A percentile compares a stretch with the other conserved stretches of the same genome.
Conservation (phyloP, 2,329 filamentous ascomycete species). For the Xenoacremonium recifei region DNA sequence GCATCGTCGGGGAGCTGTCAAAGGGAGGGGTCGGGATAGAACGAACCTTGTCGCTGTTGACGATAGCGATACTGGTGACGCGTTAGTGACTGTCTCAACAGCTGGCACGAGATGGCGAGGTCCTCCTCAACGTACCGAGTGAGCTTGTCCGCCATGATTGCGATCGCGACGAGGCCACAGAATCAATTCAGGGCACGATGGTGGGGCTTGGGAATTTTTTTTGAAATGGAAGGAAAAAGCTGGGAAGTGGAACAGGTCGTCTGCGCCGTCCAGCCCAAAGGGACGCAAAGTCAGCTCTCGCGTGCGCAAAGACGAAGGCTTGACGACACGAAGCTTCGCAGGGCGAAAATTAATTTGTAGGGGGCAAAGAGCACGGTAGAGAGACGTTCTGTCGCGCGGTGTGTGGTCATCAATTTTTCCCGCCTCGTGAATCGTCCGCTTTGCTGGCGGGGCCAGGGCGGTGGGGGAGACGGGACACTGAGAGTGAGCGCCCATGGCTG, state of each 20-base stretch:
- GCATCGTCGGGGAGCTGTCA: conserved; percentile 20
- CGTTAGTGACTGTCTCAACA: too few relatives aligned
- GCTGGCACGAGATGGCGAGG: too few relatives aligned
- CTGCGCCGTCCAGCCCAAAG: conserved; percentile 6
- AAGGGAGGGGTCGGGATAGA: conserved; percentile 10
- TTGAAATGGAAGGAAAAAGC: conserved; percentile 7
- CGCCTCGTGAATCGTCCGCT: conserved; percentile 37
- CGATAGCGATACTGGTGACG: conserved; percentile 85
- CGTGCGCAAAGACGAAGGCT: conserved; percentile 19
- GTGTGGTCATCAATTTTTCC: conserved; percentile 41
- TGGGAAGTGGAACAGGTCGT: conserved; percentile 13
- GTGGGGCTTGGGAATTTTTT: conserved; percentile 20
- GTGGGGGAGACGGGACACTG: conserved; percentile 9
- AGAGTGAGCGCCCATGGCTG: too few relatives aligned
- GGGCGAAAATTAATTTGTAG: too few relatives aligned
- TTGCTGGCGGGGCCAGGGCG: conserved; percentile 31
- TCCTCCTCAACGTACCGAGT: conserved; percentile 86
- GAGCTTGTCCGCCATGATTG: conserved; percentile 85
- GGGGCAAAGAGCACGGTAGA: conserved; percentile 12
- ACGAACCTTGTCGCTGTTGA: conserved; percentile 92
- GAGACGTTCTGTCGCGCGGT: conserved; percentile 17
- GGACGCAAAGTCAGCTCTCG: conserved; percentile 10
- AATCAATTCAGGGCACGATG: conserved; percentile 9
- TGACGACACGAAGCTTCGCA: conserved; percentile 18
- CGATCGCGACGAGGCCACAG: conserved; percentile 15